Conservation (phyloP, 129 eudicot species). For the Chrysanthemum seticuspe region DNA sequence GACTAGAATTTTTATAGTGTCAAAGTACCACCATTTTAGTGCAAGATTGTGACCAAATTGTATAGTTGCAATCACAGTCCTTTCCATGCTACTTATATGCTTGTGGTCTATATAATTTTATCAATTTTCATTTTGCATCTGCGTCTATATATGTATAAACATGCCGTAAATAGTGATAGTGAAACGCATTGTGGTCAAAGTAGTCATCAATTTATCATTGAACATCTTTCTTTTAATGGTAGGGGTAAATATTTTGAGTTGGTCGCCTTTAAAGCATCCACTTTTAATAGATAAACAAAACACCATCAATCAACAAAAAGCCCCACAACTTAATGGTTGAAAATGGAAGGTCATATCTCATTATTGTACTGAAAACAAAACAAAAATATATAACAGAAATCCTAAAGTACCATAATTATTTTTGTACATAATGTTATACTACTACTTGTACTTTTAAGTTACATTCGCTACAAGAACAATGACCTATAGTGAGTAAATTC, state of each 20-base stretch:
- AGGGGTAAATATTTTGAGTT: no score
- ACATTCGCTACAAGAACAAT: no score
- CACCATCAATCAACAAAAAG: not conserved
- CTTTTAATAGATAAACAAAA: no score
- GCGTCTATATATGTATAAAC: slow-evolving; percentile 13
- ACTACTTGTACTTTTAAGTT: no score
- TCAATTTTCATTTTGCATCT: not conserved
- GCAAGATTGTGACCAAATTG: not conserved
- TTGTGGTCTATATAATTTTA: not conserved
- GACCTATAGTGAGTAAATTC: no score
- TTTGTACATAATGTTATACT: not conserved
- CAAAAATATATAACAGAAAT: not conserved
- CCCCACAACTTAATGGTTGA: not conserved
- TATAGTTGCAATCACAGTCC: not conserved
- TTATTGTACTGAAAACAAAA: no score
- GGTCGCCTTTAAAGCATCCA: no score
- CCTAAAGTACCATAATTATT: not conserved
- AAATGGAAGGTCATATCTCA: no score
- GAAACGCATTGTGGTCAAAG: not conserved
- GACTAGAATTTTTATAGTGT: no score
- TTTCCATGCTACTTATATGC: slow-evolving; percentile 4
- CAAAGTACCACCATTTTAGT: not conserved
- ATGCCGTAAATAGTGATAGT: not conserved
- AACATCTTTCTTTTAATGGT: not conserved
- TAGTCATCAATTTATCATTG: not conserved